Base-by-base conservation (phyloP, 2,329 filamentous ascomycete species). In the Cladosporium halotolerans region DNA sequence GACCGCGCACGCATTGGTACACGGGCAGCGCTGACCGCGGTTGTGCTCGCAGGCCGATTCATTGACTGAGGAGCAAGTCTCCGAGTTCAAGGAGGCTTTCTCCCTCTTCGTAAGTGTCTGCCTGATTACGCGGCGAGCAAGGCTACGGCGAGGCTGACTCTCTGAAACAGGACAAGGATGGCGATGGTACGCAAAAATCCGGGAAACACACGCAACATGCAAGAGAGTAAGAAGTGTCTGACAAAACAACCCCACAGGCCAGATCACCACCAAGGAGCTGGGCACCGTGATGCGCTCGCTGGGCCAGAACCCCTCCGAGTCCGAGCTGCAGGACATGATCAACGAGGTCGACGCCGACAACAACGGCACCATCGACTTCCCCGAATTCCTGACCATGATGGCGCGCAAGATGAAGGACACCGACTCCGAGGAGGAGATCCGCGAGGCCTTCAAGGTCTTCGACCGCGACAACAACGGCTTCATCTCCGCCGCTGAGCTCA, bases 61-160 rank as follows among this genome's bases (percentile, higher is more conserved):
- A 75, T 86, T 99, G 71, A 97, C 93, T 67, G 93, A 99, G 82
- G 93, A 99, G 80, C 93, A 99, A 83, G 93, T 99, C 73, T 97
- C 93, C 73, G 93, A 99, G 80, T 99, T 97, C 82, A 99, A 97
- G 88, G 93, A 99, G 80, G 93, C 93, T 53, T 99, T 99, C 79
- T 99, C 93, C 73, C 89, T 99, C 63, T 99, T 99, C 77, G 93
- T 99, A 86, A 86, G 93, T 85, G 52, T 38, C 53, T 43, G 46
- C 39, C 51, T 41, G 23, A 39, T 36, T 39, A 39, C n/a, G 16
- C 36, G 34, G 33, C 36, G 40, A 50, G 23, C 47, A 45, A 38
- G 45, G 42, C 44, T 19, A 45, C 32, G 34, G 47, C 53, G 45
- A 60, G 52, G 59, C 62, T 64, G 54, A 63, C 58, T 32, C 51